Evolutionary conservation across 805 yeast genomes (phyloP).

Genomic region (Tetrapisispora fleetii): DNA sequence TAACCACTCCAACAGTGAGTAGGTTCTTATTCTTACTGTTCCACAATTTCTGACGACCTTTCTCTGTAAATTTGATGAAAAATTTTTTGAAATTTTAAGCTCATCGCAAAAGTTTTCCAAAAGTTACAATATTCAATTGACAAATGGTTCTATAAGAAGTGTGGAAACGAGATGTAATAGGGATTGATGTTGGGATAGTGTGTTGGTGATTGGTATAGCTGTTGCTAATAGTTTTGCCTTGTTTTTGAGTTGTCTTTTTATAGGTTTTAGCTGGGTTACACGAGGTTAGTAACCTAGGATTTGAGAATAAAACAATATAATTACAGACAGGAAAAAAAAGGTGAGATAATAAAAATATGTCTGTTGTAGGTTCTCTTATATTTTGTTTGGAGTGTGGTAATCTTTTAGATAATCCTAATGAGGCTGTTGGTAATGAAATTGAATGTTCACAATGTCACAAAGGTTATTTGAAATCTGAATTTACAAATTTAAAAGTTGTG

Average conservation of each 20-base stretch:
- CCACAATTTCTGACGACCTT: not conserved
- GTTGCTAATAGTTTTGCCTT: no score
- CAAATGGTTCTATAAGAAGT: not conserved
- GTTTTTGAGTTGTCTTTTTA: no score
- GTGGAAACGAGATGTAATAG: not conserved
- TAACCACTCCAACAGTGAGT: no score
- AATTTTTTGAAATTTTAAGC: not conserved
- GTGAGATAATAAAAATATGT: slow-evolving; percentile 41
- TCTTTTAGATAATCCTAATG: slow-evolving; percentile 57
- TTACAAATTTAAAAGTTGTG: slow-evolving; percentile 72
- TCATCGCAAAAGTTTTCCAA: not conserved
- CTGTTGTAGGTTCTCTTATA: slow-evolving; percentile 89
- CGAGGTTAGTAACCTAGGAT: no score
- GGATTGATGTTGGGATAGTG: no score
- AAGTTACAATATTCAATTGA: not conserved
- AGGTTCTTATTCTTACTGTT: no score
- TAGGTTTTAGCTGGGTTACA: no score
- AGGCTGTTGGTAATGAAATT: slow-evolving; percentile 34
- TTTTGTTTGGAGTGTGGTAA: slow-evolving; percentile 93
- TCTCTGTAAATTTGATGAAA: not conserved
- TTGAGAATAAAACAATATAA: no score
- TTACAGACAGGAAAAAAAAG: no score
- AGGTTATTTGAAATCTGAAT: slow-evolving; percentile 32
- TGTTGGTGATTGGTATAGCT: no score
- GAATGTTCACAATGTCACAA: slow-evolving; percentile 47